phyloP scores from a whole-genome alignment of 805 yeast genomes.

The Kodamaea leandrae region DNA sequence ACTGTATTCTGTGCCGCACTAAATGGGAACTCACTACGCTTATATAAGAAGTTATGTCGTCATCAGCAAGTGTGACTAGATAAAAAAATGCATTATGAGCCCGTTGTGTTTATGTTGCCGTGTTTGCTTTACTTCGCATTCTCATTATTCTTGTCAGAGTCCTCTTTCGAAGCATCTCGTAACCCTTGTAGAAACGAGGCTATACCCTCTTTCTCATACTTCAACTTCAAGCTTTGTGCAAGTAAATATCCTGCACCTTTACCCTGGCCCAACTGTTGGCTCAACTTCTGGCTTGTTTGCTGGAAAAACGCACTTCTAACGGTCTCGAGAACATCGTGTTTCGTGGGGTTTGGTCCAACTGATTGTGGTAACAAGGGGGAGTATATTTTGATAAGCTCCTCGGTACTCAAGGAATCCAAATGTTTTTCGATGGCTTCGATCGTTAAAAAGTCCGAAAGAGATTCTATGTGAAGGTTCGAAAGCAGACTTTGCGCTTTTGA shows the following conservation, averaged over 20 bases:
- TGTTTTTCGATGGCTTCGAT: slow-evolving; percentile 30
- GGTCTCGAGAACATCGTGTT: slow-evolving; percentile 39
- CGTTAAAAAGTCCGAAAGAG: slow-evolving; percentile 35
- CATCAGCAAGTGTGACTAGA: neutral
- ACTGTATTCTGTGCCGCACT: neutral
- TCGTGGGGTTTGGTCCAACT: slow-evolving; percentile 30
- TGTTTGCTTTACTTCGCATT: slow-evolving; percentile 5
- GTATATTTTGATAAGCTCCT: slow-evolving; percentile 34
- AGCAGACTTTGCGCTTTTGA: neutral
- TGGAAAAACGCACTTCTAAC: slow-evolving; percentile 49
- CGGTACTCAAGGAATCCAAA: slow-evolving; percentile 30
- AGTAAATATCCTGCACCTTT: slow-evolving; percentile 49
- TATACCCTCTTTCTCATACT: slow-evolving; percentile 55
- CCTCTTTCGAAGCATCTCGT: slow-evolving; percentile 26
- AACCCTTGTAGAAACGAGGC: slow-evolving; percentile 47
- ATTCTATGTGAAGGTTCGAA: slow-evolving; percentile 25
- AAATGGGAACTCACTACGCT: neutral
- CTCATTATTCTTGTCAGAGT: slow-evolving; percentile 6
- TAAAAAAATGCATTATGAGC: neutral
- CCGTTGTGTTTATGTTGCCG: neutral
- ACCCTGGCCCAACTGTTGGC: slow-evolving; percentile 37
- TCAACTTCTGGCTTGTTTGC: slow-evolving; percentile 40
- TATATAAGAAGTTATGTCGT: neutral
- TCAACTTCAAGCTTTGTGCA: slow-evolving; percentile 47
- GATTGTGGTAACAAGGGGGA: slow-evolving; percentile 42